A percentile compares a stretch with the other conserved stretches of the same genome.
phyloP scores from a whole-genome alignment of 2,329 filamentous ascomycete species.

The Exophiala mesophila region DNA sequence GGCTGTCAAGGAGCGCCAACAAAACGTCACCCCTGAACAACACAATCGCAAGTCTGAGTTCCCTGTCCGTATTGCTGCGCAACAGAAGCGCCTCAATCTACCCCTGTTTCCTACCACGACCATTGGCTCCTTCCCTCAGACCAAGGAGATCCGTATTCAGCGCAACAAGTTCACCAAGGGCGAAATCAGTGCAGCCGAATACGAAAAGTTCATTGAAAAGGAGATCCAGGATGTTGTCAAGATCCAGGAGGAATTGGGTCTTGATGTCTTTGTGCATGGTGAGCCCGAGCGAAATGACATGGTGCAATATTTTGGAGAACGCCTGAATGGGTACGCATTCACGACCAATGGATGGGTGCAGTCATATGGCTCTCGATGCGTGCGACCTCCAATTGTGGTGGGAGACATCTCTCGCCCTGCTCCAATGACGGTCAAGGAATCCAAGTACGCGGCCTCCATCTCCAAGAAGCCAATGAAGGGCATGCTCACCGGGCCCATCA shows the following conservation, averaged over 20 bases:
- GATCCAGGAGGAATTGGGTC: constrained; percentile 95
- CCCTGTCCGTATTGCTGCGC: constrained; percentile 74
- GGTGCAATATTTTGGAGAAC: constrained; percentile 99
- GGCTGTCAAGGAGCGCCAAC: constrained; percentile 92
- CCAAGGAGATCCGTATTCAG: constrained; percentile 93
- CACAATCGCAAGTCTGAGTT: constrained; percentile 94
- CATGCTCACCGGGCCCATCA: constrained; percentile 99
- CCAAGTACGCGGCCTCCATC: constrained; percentile 93
- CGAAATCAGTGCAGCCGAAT: constrained; percentile 85
- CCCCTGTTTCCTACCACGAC: constrained; percentile 98
- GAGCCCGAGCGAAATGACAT: constrained; percentile 99
- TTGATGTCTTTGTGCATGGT: constrained; percentile 96
- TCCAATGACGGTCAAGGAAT: constrained; percentile 99
- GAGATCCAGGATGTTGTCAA: constrained; percentile 93
- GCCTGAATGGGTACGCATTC: constrained; percentile 93
- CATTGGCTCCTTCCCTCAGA: constrained; percentile 99
- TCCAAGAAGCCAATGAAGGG: constrained; percentile 99
- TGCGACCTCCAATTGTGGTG: constrained; percentile 96
- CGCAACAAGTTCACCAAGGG: constrained; percentile 99
- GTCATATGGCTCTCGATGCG: constrained; percentile 96
- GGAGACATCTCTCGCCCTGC: constrained; percentile 96
- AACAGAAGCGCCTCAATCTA: constrained; percentile 88
- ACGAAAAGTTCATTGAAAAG: constrained; percentile 99
- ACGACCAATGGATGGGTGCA: constrained; percentile 99
- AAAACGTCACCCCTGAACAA: constrained; percentile 74